Percentiles rank a stretch among this genome's conserved stretches.
Evolutionary conservation across 306 rosid species (phyloP).

Genomic region (Sicyos baderoa): DNA sequence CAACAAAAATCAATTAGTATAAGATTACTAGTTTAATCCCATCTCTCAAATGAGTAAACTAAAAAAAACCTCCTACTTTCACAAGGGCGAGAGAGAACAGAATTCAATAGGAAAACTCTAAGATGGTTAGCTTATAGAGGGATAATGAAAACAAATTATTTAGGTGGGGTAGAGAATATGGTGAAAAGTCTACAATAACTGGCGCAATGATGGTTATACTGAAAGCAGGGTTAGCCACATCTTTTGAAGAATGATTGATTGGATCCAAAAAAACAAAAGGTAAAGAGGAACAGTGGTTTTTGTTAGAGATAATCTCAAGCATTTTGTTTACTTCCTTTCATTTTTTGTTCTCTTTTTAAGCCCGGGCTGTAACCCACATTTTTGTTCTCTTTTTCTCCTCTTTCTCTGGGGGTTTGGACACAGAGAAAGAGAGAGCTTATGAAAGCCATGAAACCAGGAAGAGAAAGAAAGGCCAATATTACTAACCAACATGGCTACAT

Average conservation of each 20-base stretch:
- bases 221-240: slow-evolving; percentile 6
- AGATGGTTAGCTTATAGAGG: no score
- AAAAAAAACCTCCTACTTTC: no score
- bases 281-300: background rate
- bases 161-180: background rate
- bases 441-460: slow-evolving; percentile 52
- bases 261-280: background rate
- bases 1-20: no score
- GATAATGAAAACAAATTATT: background rate
- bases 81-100: background rate
- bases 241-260: slow-evolving; percentile 17
- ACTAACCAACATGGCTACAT: background rate
- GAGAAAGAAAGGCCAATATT: slow-evolving; percentile 18
- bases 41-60: background rate
- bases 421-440: slow-evolving; percentile 19
- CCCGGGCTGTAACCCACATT: background rate
- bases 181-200: slow-evolving; percentile 12
- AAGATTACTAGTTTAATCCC: no score
- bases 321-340: background rate
- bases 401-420: slow-evolving; percentile 21
- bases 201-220: slow-evolving; percentile 15
- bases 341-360: background rate
- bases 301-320: slow-evolving; percentile 2
- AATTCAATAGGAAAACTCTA: background rate
- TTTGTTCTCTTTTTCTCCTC: background rate